Evolutionary conservation across 139 green algal species (phyloP).

Genomic region (Tetraselmis striata): DNA sequence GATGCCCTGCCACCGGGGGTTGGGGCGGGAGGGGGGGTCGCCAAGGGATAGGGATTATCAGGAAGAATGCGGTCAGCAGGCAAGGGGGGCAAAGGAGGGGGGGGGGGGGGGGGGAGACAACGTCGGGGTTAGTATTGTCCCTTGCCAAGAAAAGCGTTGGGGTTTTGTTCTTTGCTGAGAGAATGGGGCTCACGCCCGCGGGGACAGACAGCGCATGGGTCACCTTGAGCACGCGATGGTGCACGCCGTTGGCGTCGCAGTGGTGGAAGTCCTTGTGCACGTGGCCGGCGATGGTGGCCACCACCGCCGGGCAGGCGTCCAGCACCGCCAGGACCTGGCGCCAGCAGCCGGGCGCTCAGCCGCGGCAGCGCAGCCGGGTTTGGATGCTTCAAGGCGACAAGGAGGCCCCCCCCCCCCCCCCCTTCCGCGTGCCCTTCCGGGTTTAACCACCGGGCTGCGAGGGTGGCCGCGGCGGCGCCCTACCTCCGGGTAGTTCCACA

Average conservation of each 20-base stretch:
- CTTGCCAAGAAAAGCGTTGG: no score
- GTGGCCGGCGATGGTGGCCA: constrained; percentile 5
- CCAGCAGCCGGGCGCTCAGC: no score
- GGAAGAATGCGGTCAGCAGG: no score
- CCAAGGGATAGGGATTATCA: no score
- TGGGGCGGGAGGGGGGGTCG: no score
- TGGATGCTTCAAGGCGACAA: neutral
- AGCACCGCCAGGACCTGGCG: neutral
- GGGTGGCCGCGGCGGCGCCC: neutral
- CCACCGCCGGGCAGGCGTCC: neutral
- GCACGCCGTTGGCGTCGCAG: constrained; percentile 1
- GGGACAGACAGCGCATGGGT: no score
- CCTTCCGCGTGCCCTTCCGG: neutral
- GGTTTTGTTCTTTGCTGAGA: no score
- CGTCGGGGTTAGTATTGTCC: no score
- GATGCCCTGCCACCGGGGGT: neutral
- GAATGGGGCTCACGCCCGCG: no score
- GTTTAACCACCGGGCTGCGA: constrained; percentile 26
- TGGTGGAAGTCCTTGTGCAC: constrained; percentile 4
- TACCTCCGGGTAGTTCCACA: constrained; percentile 68
- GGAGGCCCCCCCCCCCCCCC: neutral
- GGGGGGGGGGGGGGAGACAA: no score
- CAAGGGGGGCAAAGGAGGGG: no score
- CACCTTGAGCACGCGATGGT: constrained; percentile 1
- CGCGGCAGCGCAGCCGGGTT: neutral